Evolutionary conservation across 257 asterid genomes (phyloP).

Genomic region (Marsdenia floribunda): DNA sequence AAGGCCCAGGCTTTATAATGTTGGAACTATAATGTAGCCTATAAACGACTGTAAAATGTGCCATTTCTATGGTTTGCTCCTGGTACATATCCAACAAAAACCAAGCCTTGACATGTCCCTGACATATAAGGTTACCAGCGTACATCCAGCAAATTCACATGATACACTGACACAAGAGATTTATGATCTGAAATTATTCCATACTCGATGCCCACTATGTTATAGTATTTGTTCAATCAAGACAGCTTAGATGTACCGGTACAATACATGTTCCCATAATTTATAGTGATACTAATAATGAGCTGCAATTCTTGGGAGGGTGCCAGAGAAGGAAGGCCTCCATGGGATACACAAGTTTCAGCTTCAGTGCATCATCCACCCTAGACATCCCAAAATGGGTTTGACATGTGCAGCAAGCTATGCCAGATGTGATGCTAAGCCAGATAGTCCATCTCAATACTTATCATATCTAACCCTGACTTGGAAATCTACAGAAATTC

Average conservation of each 20-base stretch:
- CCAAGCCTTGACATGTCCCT: background rate
- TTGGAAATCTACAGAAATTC: background rate
- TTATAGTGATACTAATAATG: background rate
- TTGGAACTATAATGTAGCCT: background rate
- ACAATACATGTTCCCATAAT: background rate
- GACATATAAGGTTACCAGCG: background rate
- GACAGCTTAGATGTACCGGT: background rate
- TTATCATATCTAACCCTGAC: background rate
- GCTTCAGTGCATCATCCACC: background rate
- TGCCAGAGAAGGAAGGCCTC: background rate
- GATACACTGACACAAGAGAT: background rate
- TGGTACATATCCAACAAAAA: background rate
- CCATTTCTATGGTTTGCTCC: background rate
- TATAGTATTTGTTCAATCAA: background rate
- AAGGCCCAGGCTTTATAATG: background rate
- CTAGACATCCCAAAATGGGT: background rate
- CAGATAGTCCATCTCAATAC: background rate
- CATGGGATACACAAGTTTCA: background rate
- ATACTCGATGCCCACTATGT: background rate
- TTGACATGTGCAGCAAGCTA: background rate
- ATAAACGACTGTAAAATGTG: background rate
- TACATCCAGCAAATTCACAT: background rate
- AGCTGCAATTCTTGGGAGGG: background rate
- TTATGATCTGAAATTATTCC: background rate
- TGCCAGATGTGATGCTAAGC: background rate